Base-by-base conservation (phyloP, 1,284 basidiomycete species). In the Ustilago cynodontis region DNA sequence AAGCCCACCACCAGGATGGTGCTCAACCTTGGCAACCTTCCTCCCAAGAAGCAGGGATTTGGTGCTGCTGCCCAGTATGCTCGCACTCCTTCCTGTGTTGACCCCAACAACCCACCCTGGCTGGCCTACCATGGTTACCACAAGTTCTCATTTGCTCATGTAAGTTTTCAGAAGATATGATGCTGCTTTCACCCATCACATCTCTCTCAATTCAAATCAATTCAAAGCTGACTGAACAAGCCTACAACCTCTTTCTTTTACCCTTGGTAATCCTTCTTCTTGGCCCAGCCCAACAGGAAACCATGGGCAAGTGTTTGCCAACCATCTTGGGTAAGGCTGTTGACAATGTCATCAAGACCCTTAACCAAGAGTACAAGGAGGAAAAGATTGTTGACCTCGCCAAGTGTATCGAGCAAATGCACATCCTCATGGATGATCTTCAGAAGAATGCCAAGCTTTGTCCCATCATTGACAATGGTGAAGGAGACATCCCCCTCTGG, bases 31-130 rank as follows among this genome's bases (percentile, higher is more conserved):
- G 84, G 84, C 64, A 85, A 85, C 61, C 69, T 85, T 45, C 84
- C 84, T 45, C 84, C 84, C 29, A 85, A 85, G 75, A 81, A 77
- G 63, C 68, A 78, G 39, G 78, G 77, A 47, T 85, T 83, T 47
- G 71, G 66, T 9, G 55, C 58, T 24, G 66, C 68, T 20, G 65
- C 67, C 22, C 63, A 67, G 45, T 78, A 78, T 68, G 80, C 80
- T 13, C 78, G 80, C 14, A 83, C 78, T 0, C 72, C 81, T 7
- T 82, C 80, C 33, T 77, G 74, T 20, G 83, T 70, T 66, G 88
- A 95, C 86, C 93, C 94, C 43, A 94, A 98, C 88, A 94, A 97
- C 88, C 95, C 95, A 33, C 95, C 95, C 56, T 98, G 94, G 95
- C 95, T 95, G 33, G 94, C 87, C 1, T 87, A 87, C 83, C 67